Base-by-base conservation (phyloP, 2,329 filamentous ascomycete genomes). In the Colletotrichum limetticola region DNA sequence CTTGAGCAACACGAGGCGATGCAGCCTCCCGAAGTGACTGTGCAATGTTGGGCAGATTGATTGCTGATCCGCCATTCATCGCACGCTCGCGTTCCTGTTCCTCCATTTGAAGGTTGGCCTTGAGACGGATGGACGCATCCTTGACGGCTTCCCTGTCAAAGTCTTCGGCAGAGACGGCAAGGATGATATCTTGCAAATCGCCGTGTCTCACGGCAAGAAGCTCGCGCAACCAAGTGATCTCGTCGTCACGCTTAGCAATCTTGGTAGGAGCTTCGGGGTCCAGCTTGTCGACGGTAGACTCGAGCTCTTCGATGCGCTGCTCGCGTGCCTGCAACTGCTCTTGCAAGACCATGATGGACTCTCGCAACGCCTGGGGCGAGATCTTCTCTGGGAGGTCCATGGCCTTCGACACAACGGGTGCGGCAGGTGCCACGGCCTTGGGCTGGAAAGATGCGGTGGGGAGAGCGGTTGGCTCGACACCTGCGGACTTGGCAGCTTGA, bases 21-120 rank as follows among this genome's bases (percentile, higher is more conserved):
- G 92, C 91, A 12, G 94, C 92, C 75, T 95, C 91, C 76, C 90
- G 91, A 59, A 95, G 91, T 37, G 94, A 90, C 59, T 93, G 92
- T 1, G 94, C 93, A 55, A 98, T 89, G 53, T 93, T 94, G 5
- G 94, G 93, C 76, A 97, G 86, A 66, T 87, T 90, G 74, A 92
- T 87, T 32, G 90, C 86, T 8, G 91, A 93, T 16, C 90, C 90
- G 60, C 92, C 92, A 66, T 93, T 91, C 83, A 94, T 89, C 1
- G 94, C 92, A 72, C 97, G 90, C 82, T 98, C 96, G 64, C 95
- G 94, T 83, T 98, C 95, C 81, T 98, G 95, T 80, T 97, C 94
- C 82, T 99, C 96, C 97, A 99, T 99, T 81, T 98, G 95, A 46
- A 99, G 87, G 79, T 98, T 98, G 16, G 97, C 94, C 80, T 95